phyloP scores from a whole-genome alignment of 352 stramenopile species.

The Phytophthora quininea region DNA sequence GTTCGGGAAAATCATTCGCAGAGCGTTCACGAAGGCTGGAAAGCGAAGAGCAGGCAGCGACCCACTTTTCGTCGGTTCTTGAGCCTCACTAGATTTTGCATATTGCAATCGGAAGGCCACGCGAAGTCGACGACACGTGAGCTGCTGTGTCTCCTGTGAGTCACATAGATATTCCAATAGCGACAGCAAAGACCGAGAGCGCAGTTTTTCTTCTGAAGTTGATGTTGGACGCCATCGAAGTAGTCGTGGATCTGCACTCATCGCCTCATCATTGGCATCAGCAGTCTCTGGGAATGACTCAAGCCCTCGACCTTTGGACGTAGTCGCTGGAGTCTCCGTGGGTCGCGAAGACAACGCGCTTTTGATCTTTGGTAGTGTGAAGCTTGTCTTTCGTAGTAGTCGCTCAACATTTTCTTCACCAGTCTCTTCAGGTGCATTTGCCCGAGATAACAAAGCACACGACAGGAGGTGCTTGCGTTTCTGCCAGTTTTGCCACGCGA shows the following conservation, averaged over 20 bases:
- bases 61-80: not conserved
- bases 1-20: slow-evolving; percentile 65
- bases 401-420: slow-evolving; percentile 32
- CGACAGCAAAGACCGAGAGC: slow-evolving; percentile 42
- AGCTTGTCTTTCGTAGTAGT: slow-evolving; percentile 44
- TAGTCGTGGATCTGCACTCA: slow-evolving; percentile 39
- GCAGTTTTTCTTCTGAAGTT: slow-evolving; percentile 34
- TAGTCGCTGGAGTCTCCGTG: slow-evolving; percentile 10
- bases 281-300: slow-evolving; percentile 21
- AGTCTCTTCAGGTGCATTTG: slow-evolving; percentile 13
- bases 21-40: slow-evolving; percentile 41
- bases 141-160: slow-evolving; percentile 52
- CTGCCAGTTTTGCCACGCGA: slow-evolving; percentile 88
- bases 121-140: slow-evolving; percentile 55
- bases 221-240: slow-evolving; percentile 68
- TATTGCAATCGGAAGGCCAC: slow-evolving; percentile 58
- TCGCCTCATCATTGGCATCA: slow-evolving; percentile 34
- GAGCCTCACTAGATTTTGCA: slow-evolving; percentile 1
- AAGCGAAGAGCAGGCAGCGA: slow-evolving; percentile 27
- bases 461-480: slow-evolving; percentile 59
- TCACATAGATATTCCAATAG: slow-evolving; percentile 63
- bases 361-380: slow-evolving; percentile 53
- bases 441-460: slow-evolving; percentile 42
- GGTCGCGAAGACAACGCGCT: slow-evolving; percentile 13
- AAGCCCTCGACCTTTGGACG: slow-evolving; percentile 6